These are phyloP conservation scores for Trypanosoma brucei DNA, from an alignment of 208 protist species.

Conservation along the genomic window DNA sequence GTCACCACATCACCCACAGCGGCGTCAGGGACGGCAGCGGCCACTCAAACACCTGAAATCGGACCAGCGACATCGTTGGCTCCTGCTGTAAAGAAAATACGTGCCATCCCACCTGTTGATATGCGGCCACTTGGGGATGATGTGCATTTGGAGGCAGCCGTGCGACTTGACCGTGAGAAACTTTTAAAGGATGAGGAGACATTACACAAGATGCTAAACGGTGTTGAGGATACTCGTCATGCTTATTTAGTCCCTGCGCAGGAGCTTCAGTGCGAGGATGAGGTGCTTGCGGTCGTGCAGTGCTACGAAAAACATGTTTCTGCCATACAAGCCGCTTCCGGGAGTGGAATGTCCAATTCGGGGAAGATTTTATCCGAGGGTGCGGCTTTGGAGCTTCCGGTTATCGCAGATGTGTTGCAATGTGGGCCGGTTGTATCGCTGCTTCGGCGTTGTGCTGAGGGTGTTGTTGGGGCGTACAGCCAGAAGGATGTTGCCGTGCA, in stretches of 20 bases:
- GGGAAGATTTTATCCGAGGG: constrained; percentile 2
- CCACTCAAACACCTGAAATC: constrained; percentile 2
- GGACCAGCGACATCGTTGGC: constrained; percentile 1
- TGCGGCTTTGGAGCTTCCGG: neutral
- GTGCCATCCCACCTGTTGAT: constrained; percentile 38
- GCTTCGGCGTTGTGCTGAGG: constrained; percentile 37
- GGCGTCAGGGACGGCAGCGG: neutral
- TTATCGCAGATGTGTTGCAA: constrained; percentile 28
- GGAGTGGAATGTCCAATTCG: neutral
- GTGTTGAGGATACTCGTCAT: constrained; percentile 72
- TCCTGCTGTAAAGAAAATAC: constrained; percentile 26
- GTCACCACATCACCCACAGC: neutral
- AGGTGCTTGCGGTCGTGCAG: constrained; percentile 46
- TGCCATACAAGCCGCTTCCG: constrained; percentile 1
- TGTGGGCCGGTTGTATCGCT: constrained; percentile 46
- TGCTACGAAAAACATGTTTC: constrained; percentile 51
- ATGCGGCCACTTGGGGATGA: constrained; percentile 39
- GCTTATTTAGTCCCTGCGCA: constrained; percentile 58
- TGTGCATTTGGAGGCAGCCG: constrained; percentile 38
- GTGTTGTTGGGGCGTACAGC: constrained; percentile 41
- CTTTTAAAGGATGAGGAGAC: constrained; percentile 52
- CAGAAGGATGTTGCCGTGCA: neutral
- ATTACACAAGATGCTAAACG: constrained; percentile 59
- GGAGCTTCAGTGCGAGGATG: constrained; percentile 52
- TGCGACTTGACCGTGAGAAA: constrained; percentile 53